These are phyloP conservation scores for Escallonia rubra DNA, from an alignment of 129 eudicot species.

Conservation along the genomic window DNA sequence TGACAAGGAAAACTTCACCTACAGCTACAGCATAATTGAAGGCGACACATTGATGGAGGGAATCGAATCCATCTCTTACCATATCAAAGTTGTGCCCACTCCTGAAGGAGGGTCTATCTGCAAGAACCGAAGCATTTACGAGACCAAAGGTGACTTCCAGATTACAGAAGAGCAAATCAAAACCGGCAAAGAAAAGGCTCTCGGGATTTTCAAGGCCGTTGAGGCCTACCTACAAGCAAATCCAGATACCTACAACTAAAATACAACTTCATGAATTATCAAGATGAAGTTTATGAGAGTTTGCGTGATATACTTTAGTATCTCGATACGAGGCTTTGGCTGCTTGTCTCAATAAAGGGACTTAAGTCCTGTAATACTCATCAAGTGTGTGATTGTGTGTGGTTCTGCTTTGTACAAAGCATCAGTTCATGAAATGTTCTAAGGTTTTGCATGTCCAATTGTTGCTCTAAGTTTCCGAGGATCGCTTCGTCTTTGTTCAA, in stretches of 20 bases:
- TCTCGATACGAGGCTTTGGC: too few species aligned
- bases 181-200: neutral
- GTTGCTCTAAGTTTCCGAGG: too few species aligned
- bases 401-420: too few species aligned
- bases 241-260: neutral
- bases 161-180: constrained; percentile 10
- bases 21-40: constrained; percentile 5
- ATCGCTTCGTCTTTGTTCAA: too few species aligned
- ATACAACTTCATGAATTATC: too few species aligned
- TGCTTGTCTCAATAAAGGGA: too few species aligned
- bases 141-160: constrained; percentile 1
- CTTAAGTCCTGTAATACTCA: too few species aligned
- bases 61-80: constrained; percentile 1
- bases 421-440: too few species aligned
- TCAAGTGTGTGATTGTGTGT: too few species aligned
- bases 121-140: constrained; percentile 3
- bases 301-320: too few species aligned
- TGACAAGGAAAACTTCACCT: constrained; percentile 12
- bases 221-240: constrained; percentile 15
- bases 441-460: too few species aligned
- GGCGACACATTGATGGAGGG: constrained; percentile 9
- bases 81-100: neutral
- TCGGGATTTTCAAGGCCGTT: constrained; percentile 9
- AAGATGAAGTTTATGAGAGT: too few species aligned
- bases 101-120: neutral